phyloP scores from a whole-genome alignment of 345 rosid genomes.

The Murraya paniculata region DNA sequence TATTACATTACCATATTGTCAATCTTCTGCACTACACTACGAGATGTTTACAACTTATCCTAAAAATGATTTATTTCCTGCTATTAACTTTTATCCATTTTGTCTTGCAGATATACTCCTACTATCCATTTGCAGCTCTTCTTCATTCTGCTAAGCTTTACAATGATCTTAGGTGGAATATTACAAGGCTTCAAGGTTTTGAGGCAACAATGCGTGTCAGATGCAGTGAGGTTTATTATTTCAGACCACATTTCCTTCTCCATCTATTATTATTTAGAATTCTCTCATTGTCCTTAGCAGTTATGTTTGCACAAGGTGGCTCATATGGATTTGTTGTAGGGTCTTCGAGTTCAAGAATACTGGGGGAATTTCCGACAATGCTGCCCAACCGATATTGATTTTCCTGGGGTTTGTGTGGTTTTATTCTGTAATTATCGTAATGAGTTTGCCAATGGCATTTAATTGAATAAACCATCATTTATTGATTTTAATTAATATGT shows the following conservation, averaged over 20 bases:
- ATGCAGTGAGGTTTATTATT: constrained; percentile 69
- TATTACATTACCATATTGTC: not conserved
- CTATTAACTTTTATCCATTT: not conserved
- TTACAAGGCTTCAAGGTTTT: constrained; percentile 94
- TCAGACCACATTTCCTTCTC: not conserved
- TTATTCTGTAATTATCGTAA: not conserved
- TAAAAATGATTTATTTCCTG: not conserved
- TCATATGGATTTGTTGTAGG: constrained; percentile 39
- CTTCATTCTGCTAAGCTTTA: constrained; percentile 90
- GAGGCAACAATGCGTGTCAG: constrained; percentile 98
- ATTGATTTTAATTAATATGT: not conserved
- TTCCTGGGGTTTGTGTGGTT: constrained; percentile 72
- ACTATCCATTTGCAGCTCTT: constrained; percentile 82
- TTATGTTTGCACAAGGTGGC: not conserved
- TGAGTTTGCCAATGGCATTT: not conserved
- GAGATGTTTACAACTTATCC: not conserved
- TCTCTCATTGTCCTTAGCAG: not conserved
- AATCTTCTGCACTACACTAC: not conserved
- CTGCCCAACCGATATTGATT: constrained; percentile 90
- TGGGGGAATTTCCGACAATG: constrained; percentile 90
- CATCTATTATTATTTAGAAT: not conserved
- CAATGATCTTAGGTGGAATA: constrained; percentile 97
- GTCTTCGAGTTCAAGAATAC: constrained; percentile 94
- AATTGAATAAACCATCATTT: not conserved
- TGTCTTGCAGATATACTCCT: constrained; percentile 38